Evolutionary conservation across 805 yeast species (phyloP).

Genomic region (Pichia paraexigua): DNA sequence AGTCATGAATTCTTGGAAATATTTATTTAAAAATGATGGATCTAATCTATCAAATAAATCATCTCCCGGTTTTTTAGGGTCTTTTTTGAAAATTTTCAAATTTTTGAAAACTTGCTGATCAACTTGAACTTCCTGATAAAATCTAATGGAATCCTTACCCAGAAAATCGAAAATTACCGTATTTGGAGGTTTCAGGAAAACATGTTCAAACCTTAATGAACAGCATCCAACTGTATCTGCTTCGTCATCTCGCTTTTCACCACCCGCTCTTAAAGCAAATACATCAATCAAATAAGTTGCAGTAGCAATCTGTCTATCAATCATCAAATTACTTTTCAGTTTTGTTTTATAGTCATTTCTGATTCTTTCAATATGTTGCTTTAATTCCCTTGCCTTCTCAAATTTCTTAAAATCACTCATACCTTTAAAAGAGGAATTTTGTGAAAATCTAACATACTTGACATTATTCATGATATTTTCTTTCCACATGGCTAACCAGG

Average conservation of each 20-base stretch:
- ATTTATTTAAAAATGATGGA: conserved; percentile 75
- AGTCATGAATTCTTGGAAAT: conserved; percentile 81
- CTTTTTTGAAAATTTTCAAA: conserved; percentile 75
- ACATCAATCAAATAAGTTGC: conserved; percentile 90
- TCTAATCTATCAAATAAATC: conserved; percentile 85
- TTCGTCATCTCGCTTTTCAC: conserved; percentile 94
- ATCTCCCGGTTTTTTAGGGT: conserved; percentile 88
- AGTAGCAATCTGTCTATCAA: conserved; percentile 84
- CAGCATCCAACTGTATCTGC: conserved; percentile 99
- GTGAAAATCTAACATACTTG: conserved; percentile 88
- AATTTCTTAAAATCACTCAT: conserved; percentile 85
- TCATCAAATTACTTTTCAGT: conserved; percentile 69
- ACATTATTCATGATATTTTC: conserved; percentile 79
- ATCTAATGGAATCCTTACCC: conserved; percentile 93
- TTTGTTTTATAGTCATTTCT: conserved; percentile 66
- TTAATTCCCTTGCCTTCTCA: conserved; percentile 85
- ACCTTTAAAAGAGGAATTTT: conserved; percentile 85
- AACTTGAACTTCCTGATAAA: conserved; percentile 86
- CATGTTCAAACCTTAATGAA: conserved; percentile 84
- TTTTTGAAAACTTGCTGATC: conserved; percentile 89
- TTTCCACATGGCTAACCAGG: conserved; percentile 97
- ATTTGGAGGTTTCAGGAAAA: conserved; percentile 77
- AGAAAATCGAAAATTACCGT: conserved; percentile 84
- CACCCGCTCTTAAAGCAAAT: conserved; percentile 95
- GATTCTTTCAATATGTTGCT: conserved; percentile 60